Evolutionary conservation across 495 filamentous ascomycete genomes (phyloP), one percentile per base, ranked within the genome.

Genomic region (Parathielavia hyrcaniae): DNA sequence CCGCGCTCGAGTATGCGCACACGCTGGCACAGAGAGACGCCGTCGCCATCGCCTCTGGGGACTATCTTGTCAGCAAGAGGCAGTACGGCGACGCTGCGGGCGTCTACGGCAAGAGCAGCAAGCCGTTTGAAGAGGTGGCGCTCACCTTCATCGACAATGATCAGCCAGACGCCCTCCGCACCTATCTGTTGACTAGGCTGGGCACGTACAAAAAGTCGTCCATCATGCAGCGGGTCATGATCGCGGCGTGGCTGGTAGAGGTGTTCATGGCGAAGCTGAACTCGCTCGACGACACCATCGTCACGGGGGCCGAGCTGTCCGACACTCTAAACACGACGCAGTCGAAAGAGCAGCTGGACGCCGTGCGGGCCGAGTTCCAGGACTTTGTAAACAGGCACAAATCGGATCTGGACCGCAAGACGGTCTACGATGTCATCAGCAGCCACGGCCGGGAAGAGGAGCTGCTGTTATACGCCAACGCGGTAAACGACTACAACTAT

Each of bases 261-360:
- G 78, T 96, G 8, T 97, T 93, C 71, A 98, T 98, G 93, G 87
- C 90, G 4, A 97, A 96, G 72, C 78, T 97, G 34, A 97, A 97
- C 64, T 86, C 86, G 5, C 83, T 98, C 0, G 95, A 97, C 67
- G 93, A 98, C 69, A 90, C 89, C 14, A 89, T 97, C 51, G 86
- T 90, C 38, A 95, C 95, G 0, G 87, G 91, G 61, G 90, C 90
- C 1, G 90, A 96, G 62, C 73, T 96, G 39, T 82, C 84, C 4
- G 87, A 88, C 59, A 83, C 81, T 22, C 76, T 83, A 19, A 88
- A 81, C 61, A 77, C 83, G 0, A 80, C 79, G 26, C 84, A 93
- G 53, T 86, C 88, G 17, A 78, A 83, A 62, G 78, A 87, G 58
- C 84, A 95, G 65, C 83, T 97, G 13, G 74, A 77, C 17, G 73